Base-by-base conservation (phyloP, 768 basidiomycete species). In the Lyophyllum shimeji region DNA sequence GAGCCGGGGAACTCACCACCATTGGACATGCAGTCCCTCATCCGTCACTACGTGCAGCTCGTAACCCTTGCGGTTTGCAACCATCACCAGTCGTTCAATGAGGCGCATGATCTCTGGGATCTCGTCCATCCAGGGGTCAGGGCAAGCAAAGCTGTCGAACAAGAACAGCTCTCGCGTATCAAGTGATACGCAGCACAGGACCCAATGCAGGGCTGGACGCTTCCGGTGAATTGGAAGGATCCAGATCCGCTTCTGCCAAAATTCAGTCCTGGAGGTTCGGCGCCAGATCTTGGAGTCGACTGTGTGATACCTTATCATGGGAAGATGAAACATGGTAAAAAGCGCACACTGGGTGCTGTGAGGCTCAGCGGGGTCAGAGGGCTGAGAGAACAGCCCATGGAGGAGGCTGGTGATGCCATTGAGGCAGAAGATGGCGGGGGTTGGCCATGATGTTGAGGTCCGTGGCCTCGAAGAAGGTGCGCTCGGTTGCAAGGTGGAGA, bases 151-250 rank as follows among this genome's bases (percentile, higher is more conserved):
- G 42, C 73, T 76, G 48, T 76, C 73, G 47, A 72, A 74, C 0
- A 76, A 46, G 20, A 59, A 53, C 0, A 74, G 23, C 21, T 64
- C 46, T 1, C 57, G 52, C 7, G 23, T 9, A 0, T 4, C 11
- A 3, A 65, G 51, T 23, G 57, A 51, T 0, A 66, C 60, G 7
- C 60, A 60, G 52, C 68, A 69, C 29, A 74, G 55, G 0, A 75
- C 70, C 70, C 71, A 77, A 58, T 77, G 74, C 1, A 61, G 49
- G 2, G 59, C 56, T 7, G 17, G 39, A 12, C 2, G 1, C 0
- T 42, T 57, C 1, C 65, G 53, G 46, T 77, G 74, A 17, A 77
- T 71, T 0, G 74, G 76, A 8, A 78, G 37, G 7, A 77, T 69
- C 75, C 76, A 78, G 0, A 62, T 5, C 12, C 60, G 44, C 46